phyloP scores from a whole-genome alignment of 495 filamentous ascomycete species.

The Hypoxylon crocopeplum region DNA sequence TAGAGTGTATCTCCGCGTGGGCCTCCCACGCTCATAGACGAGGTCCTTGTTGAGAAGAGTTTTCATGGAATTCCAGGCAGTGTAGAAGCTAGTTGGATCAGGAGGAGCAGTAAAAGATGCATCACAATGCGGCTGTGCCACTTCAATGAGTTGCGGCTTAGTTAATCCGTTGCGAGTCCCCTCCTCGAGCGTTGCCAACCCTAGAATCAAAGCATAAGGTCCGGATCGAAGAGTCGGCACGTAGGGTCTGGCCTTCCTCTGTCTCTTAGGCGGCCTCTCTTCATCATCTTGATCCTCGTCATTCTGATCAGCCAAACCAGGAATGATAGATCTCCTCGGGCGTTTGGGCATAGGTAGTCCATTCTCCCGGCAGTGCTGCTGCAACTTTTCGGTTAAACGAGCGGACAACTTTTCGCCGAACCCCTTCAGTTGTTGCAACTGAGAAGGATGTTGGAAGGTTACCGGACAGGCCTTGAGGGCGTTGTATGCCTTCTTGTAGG shows the following conservation, averaged over 20 bases:
- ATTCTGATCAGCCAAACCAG: slow-evolving; percentile 32
- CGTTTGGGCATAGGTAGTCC: slow-evolving; percentile 74
- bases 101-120: slow-evolving; percentile 73
- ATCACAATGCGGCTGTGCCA: slow-evolving; percentile 76
- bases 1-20: slow-evolving; percentile 70
- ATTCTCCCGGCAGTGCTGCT: slow-evolving; percentile 71
- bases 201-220: slow-evolving; percentile 75
- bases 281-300: slow-evolving; percentile 42
- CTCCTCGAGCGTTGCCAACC: slow-evolving; percentile 66
- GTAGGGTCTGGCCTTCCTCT: slow-evolving; percentile 70
- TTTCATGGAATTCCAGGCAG: slow-evolving; percentile 88
- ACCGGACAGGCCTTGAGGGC: slow-evolving; percentile 82
- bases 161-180: slow-evolving; percentile 63
- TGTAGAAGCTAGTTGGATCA: slow-evolving; percentile 74
- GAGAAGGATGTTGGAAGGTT: slow-evolving; percentile 74
- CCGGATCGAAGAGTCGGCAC: slow-evolving; percentile 76
- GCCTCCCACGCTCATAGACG: slow-evolving; percentile 73
- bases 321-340: slow-evolving; percentile 42
- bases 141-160: slow-evolving; percentile 71
- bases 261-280: slow-evolving; percentile 66
- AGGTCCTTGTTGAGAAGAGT: slow-evolving; percentile 76
- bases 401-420: slow-evolving; percentile 75
- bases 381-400: slow-evolving; percentile 71
- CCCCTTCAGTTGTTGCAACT: slow-evolving; percentile 74
- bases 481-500: slow-evolving; percentile 82